Evolutionary conservation across 148 eudicot genomes (phyloP), one percentile per base, ranked within the genome.

Genomic region (Spergularia bocconei): DNA sequence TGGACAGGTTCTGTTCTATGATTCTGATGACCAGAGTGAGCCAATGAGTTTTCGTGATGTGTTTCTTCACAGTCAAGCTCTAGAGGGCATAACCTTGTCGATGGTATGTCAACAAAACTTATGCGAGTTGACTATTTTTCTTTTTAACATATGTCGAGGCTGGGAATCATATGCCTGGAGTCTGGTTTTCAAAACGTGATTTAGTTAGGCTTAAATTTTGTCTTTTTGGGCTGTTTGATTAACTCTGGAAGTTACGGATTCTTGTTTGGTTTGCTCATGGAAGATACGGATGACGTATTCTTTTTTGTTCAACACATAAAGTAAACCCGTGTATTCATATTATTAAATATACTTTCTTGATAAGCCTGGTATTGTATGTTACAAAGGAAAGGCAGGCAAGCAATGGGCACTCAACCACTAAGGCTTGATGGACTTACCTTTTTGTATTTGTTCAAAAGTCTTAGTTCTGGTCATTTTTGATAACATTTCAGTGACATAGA

Each of bases 31-130:
- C 79, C 91, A 85, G 39, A 87, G 87, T 72, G 97, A 95, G 79
- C 97, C 97, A 11, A 79, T 90, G 97, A 92, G 80, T 75, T 92
- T 95, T 67, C 90, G 88, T 66, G 97, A 89, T 84, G 97, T 90
- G 72, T 91, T 92, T 78, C 96, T 95, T 66, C 87, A 89, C 71
- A 95, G 99, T 82, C 97, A 95, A 80, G 99, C 99, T 78, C 91
- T 95, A 84, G 99, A 95, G 84, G 99, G 99, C 61, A 91, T 92
- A 75, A 82, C 90, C 39, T 84, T 95, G 81, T 88, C 90, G 59
- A 92, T 95, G 99, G 99, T 95, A 89, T 76, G 92, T 66, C 52
- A 38, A 53, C 29, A 17, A 39, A 20, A 0, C 36, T 21, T 21
- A 25, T 33, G 16, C 25, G 13, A 3, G 44, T 13, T 53, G 7